A percentile compares a stretch with the other conserved stretches of the same genome.
These are phyloP conservation scores for Geosmithia flava DNA, from an alignment of 2,329 filamentous ascomycete species.

Conservation along the genomic window DNA sequence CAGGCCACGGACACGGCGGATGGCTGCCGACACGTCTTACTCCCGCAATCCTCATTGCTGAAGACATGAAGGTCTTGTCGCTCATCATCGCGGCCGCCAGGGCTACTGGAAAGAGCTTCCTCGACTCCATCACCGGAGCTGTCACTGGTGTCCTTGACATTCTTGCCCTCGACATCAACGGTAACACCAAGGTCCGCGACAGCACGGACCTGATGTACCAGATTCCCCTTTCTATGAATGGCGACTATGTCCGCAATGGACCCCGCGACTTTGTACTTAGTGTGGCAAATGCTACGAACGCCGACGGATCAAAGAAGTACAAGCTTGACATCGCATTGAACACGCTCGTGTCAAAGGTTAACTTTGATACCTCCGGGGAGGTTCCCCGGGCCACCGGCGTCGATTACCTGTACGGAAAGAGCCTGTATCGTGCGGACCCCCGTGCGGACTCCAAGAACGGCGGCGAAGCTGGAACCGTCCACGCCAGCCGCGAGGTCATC, in stretches of 20 bases:
- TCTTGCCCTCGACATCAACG: conserved; percentile 30
- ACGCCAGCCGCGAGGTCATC: conserved; percentile 7
- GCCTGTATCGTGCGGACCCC: conserved; percentile 26
- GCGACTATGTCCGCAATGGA: conserved; percentile 24
- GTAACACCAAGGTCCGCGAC: conserved; percentile 24
- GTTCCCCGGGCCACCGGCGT: conserved; percentile 24
- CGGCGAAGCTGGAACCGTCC: background rate
- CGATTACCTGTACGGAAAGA: conserved; percentile 22
- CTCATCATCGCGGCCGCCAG: conserved; percentile 18
- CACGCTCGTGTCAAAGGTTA: conserved; percentile 20
- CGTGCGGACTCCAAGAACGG: conserved; percentile 11
- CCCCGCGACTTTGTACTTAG: conserved; percentile 37
- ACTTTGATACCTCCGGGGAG: conserved; percentile 6
- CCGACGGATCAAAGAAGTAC: conserved; percentile 30
- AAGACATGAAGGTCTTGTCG: conserved; percentile 30
- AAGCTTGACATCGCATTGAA: conserved; percentile 19
- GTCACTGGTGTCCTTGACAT: conserved; percentile 12
- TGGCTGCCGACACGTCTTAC: conserved; percentile 24
- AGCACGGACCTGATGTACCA: conserved; percentile 31
- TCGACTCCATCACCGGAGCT: conserved; percentile 6
- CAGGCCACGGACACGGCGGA: conserved; percentile 9
- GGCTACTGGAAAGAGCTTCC: conserved; percentile 4
- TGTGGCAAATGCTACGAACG: conserved; percentile 30
- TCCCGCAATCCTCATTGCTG: conserved; percentile 28
- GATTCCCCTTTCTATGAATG: conserved; percentile 24